These are phyloP conservation scores for Hirschfeldia incana DNA, from an alignment of 345 rosid species.

Conservation along the genomic window DNA sequence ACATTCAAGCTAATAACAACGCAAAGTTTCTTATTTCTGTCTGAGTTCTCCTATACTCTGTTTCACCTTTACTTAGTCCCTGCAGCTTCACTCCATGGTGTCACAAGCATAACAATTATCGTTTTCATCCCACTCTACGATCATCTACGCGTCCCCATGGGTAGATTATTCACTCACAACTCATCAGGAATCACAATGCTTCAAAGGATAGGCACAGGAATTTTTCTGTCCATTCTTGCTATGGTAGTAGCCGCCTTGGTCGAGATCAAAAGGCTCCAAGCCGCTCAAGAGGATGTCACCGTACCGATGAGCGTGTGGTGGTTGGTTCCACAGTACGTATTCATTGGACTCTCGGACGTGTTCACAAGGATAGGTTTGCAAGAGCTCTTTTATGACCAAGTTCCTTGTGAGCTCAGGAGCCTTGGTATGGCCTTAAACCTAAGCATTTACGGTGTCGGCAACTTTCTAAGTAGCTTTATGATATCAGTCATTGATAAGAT, in stretches of 20 bases:
- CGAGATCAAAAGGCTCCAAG: constrained; percentile 37
- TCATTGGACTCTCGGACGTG: constrained; percentile 19
- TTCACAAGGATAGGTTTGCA: constrained; percentile 41
- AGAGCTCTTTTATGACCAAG: constrained; percentile 55
- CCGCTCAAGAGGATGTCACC: constrained; percentile 21
- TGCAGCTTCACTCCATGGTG: constrained; percentile 55
- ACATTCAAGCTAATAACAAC: no score
- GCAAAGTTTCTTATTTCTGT: no score
- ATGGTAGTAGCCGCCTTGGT: constrained; percentile 43
- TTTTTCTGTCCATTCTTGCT: constrained; percentile 23
- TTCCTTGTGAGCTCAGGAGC: constrained; percentile 36
- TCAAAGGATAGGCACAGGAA: constrained; percentile 40
- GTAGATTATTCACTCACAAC: constrained; percentile 26
- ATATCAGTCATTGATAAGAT: constrained; percentile 44
- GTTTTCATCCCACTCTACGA: constrained; percentile 54
- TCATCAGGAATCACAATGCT: constrained; percentile 43
- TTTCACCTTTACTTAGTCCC: constrained; percentile 34
- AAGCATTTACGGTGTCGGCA: constrained; percentile 35
- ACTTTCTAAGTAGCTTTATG: constrained; percentile 43
- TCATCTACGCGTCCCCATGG: constrained; percentile 43
- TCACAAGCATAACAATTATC: constrained; percentile 42
- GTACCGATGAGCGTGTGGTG: constrained; percentile 41
- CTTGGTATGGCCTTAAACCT: constrained; percentile 35
- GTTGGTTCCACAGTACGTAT: constrained; percentile 37
- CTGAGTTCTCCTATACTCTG: no score